Conservation (phyloP, 495 filamentous ascomycete species). For the Neurospora tetrasperma region DNA sequence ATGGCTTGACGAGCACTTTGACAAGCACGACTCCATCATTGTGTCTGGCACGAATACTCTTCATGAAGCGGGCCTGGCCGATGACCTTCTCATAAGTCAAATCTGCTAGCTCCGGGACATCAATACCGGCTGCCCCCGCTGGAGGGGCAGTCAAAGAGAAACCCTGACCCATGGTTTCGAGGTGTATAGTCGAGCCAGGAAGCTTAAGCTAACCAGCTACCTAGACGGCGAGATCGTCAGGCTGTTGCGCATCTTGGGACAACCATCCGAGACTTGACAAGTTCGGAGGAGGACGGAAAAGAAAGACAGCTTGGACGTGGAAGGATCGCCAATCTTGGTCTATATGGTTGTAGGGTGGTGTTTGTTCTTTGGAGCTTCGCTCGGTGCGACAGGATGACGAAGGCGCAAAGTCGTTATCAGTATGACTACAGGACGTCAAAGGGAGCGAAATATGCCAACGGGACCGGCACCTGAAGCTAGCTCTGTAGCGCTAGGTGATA, state of each 20-base stretch:
- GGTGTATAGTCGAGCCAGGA: conserved; percentile 4
- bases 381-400: background rate
- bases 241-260: conserved; percentile 13
- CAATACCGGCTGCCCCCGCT: conserved; percentile 83
- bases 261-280: background rate
- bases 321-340: background rate
- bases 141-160: conserved; percentile 88
- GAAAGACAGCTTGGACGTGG: background rate
- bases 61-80: conserved; percentile 93
- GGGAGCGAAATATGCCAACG: background rate
- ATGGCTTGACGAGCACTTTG: conserved; percentile 92
- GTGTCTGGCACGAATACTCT: conserved; percentile 83
- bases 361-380: background rate
- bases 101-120: conserved; percentile 83
- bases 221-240: conserved; percentile 1
- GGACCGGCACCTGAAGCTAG: background rate
- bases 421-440: background rate
- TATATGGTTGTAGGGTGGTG: background rate
- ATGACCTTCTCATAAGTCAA: conserved; percentile 86
- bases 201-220: conserved; percentile 9
- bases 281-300: background rate
- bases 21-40: conserved; percentile 83
- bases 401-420: background rate
- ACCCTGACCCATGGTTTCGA: conserved; percentile 77
- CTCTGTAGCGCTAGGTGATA: background rate